phyloP scores from a whole-genome alignment of 2,329 filamentous ascomycete species.

The Rhynchosporium agropyri region DNA sequence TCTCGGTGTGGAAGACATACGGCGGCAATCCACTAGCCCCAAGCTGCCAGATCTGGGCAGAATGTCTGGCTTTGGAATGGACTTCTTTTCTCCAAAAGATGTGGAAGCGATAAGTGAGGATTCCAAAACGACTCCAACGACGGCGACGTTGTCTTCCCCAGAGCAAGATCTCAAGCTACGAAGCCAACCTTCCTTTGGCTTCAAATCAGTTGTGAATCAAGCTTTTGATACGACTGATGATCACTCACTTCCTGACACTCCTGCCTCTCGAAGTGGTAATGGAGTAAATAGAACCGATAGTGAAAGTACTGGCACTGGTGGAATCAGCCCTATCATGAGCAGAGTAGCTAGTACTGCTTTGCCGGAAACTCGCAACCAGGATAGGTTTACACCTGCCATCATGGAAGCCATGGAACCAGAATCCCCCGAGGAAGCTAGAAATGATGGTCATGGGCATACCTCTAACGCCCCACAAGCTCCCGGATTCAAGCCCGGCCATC shows the following conservation, averaged over 20 bases:
- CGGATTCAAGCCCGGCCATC: slow-evolving; percentile 55
- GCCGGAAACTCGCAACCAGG: slow-evolving; percentile 41
- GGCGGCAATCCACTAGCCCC: slow-evolving; percentile 52
- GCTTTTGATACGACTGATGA: slow-evolving; percentile 64
- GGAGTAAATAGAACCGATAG: slow-evolving; percentile 62
- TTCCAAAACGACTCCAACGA: slow-evolving; percentile 17
- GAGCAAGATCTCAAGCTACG: slow-evolving; percentile 44
- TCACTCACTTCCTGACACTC: slow-evolving; percentile 52
- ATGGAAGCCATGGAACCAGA: slow-evolving; percentile 51
- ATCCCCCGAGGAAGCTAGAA: slow-evolving; percentile 28
- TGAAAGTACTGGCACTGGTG: slow-evolving; percentile 53
- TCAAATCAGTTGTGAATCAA: slow-evolving; percentile 62
- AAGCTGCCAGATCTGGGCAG: slow-evolving; percentile 60
- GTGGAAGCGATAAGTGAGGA: slow-evolving; percentile 25
- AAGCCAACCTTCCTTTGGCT: slow-evolving; percentile 57
- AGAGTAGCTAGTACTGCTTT: slow-evolving; percentile 50
- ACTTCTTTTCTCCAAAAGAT: slow-evolving; percentile 52
- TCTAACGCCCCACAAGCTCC: slow-evolving; percentile 27
- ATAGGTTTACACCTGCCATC: slow-evolving; percentile 54
- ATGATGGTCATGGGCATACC: slow-evolving; percentile 19
- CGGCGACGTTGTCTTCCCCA: slow-evolving; percentile 9
- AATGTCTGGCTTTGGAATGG: slow-evolving; percentile 62
- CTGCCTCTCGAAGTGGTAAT: slow-evolving; percentile 50
- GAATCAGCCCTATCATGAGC: slow-evolving; percentile 67
- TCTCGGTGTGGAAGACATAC: slow-evolving; percentile 30